phyloP scores from a whole-genome alignment of 805 yeast genomes.

The Yarrowia deformans region DNA sequence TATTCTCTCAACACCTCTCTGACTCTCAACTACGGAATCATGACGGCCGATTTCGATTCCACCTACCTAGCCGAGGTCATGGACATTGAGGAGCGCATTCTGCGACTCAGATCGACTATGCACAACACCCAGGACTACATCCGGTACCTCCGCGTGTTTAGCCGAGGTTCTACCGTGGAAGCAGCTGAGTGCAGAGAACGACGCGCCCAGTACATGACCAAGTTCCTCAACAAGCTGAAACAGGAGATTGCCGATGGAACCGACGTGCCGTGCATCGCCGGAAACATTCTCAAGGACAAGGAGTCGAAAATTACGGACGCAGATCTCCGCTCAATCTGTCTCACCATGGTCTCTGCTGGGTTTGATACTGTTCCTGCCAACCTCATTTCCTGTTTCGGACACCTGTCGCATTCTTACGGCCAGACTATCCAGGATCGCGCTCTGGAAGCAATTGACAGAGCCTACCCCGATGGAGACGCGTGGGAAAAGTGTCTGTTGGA shows the following conservation, averaged over 20 bases:
- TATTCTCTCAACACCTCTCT: constrained; percentile 53
- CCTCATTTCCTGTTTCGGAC: constrained; percentile 66
- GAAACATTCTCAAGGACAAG: constrained; percentile 50
- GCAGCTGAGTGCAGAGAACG: constrained; percentile 48
- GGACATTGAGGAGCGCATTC: constrained; percentile 49
- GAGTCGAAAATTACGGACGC: constrained; percentile 46
- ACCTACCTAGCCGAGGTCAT: constrained; percentile 49
- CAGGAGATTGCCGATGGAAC: constrained; percentile 45
- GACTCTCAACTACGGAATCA: constrained; percentile 54
- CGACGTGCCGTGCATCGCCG: constrained; percentile 51
- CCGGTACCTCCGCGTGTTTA: constrained; percentile 51
- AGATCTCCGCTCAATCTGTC: constrained; percentile 66
- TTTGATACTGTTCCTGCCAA: constrained; percentile 74
- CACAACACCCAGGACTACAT: constrained; percentile 53
- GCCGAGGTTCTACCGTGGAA: constrained; percentile 46
- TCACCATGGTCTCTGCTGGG: constrained; percentile 83
- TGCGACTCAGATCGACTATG: constrained; percentile 52
- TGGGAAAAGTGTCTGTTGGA: constrained; percentile 46
- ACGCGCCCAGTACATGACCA: constrained; percentile 50
- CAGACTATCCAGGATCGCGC: constrained; percentile 57
- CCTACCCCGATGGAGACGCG: constrained; percentile 47
- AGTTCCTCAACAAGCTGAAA: constrained; percentile 47
- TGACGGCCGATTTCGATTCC: constrained; percentile 50
- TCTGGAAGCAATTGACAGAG: constrained; percentile 51
- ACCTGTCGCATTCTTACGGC: constrained; percentile 56